Percentiles rank a stretch among this genome's conserved stretches.
These are phyloP conservation scores for Datura wrightii DNA, from an alignment of 257 asterid species.

Conservation along the genomic window DNA sequence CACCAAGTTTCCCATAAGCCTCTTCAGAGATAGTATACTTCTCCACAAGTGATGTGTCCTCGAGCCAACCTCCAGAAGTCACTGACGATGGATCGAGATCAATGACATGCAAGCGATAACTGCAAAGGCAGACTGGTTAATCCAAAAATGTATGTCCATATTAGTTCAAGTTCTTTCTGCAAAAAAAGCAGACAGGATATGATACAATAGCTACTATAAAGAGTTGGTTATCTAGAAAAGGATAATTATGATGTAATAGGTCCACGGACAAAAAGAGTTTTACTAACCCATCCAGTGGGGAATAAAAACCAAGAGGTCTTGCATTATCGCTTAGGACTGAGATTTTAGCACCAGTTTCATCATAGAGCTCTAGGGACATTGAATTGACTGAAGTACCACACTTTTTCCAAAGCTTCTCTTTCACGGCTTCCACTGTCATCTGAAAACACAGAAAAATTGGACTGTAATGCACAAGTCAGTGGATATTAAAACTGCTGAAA, in stretches of 20 bases:
- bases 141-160: background rate
- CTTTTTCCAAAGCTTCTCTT: slow-evolving; percentile 91
- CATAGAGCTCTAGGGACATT: slow-evolving; percentile 88
- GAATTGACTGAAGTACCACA: slow-evolving; percentile 90
- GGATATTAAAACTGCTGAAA: slow-evolving; percentile 12
- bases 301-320: slow-evolving; percentile 82
- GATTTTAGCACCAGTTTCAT: slow-evolving; percentile 70
- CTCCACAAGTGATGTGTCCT: slow-evolving; percentile 93
- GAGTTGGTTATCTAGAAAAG: background rate
- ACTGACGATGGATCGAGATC: slow-evolving; percentile 94
- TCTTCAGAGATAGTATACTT: slow-evolving; percentile 94
- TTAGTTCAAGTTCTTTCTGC: slow-evolving; percentile 8
- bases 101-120: slow-evolving; percentile 77
- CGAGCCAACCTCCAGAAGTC: slow-evolving; percentile 98
- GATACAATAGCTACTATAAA: background rate
- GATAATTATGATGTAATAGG: background rate
- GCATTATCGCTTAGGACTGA: slow-evolving; percentile 62
- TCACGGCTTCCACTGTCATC: slow-evolving; percentile 84
- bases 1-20: slow-evolving; percentile 82
- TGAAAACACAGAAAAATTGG: slow-evolving; percentile 37
- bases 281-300: slow-evolving; percentile 85
- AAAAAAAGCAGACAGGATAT: background rate
- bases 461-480: slow-evolving; percentile 8
- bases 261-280: background rate
- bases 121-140: slow-evolving; percentile 39